Percentiles rank a stretch among this genome's conserved stretches.
Conservation (phyloP, 495 filamentous ascomycete species). For the Pyrenula aspistea region DNA sequence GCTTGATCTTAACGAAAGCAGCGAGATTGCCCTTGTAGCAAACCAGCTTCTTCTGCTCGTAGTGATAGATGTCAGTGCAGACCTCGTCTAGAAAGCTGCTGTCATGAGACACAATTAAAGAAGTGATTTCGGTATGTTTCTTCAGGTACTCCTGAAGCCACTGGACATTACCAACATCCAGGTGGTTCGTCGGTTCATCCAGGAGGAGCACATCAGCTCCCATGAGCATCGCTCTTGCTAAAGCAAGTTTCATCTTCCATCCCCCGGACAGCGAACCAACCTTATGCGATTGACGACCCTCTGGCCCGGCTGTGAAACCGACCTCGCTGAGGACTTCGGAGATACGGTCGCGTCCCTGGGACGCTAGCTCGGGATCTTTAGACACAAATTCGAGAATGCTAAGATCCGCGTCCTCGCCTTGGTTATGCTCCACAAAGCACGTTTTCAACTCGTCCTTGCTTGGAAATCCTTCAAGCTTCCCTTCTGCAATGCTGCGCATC, state of each 20-base stretch:
- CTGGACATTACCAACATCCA: constrained; percentile 91
- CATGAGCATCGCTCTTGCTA: constrained; percentile 93
- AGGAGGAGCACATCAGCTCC: constrained; percentile 89
- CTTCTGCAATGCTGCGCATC: constrained; percentile 90
- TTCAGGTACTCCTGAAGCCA: constrained; percentile 96
- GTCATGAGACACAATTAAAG: constrained; percentile 96
- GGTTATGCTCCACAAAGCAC: constrained; percentile 98
- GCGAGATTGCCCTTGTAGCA: constrained; percentile 92
- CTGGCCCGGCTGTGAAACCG: constrained; percentile 81
- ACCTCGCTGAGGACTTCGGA: constrained; percentile 75
- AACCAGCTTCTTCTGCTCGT: constrained; percentile 92
- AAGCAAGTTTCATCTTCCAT: constrained; percentile 99
- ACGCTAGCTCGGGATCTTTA: constrained; percentile 69
- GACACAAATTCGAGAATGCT: constrained; percentile 85
- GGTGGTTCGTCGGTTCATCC: constrained; percentile 97
- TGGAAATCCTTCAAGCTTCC: constrained; percentile 95
- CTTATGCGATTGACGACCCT: constrained; percentile 73
- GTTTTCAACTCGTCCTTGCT: constrained; percentile 80
- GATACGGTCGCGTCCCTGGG: constrained; percentile 69
- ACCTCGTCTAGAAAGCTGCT: constrained; percentile 93
- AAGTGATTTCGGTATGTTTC: constrained; percentile 90
- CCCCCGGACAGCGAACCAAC: constrained; percentile 96
- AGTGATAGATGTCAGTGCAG: constrained; percentile 98
- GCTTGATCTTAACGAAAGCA: constrained; percentile 80
- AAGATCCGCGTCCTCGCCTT: constrained; percentile 91